Evolutionary conservation across 768 basidiomycete genomes (phyloP).

Genomic region (Boletales sp.): DNA sequence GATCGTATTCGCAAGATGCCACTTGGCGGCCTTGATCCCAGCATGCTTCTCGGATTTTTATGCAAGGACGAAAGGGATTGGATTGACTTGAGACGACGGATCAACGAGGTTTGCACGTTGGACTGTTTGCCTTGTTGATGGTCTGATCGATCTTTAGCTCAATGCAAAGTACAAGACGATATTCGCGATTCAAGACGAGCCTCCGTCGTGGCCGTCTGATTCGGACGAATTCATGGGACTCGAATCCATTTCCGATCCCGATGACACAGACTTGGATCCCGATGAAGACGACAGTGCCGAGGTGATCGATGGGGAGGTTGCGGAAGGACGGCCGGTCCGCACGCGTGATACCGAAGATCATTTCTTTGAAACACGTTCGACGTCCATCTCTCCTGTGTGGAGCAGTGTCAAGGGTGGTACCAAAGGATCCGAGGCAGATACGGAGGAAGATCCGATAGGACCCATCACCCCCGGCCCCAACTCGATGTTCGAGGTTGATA

Average conservation of each 20-base stretch:
- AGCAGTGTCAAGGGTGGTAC: constrained; percentile 34
- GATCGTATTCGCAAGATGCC: constrained; percentile 97
- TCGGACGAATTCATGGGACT: constrained; percentile 72
- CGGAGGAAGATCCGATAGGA: constrained; percentile 68
- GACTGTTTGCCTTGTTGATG: not conserved
- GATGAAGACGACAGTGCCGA: constrained; percentile 46
- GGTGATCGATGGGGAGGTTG: constrained; percentile 22
- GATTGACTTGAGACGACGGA: constrained; percentile 71
- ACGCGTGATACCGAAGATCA: constrained; percentile 40
- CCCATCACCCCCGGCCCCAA: constrained; percentile 67
- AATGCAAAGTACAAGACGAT: constrained; percentile 61
- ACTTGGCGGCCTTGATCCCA: constrained; percentile 85
- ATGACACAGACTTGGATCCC: constrained; percentile 61
- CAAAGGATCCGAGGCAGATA: constrained; percentile 57
- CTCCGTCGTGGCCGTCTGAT: constrained; percentile 76
- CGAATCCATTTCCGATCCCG: constrained; percentile 78
- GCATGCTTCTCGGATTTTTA: constrained; percentile 94
- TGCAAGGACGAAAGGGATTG: constrained; percentile 82
- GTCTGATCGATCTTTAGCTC: constrained; percentile 12
- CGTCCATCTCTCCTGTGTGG: constrained; percentile 40
- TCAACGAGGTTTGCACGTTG: constrained; percentile 58
- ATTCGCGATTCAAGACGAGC: constrained; percentile 85
- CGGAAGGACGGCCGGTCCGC: constrained; percentile 27
- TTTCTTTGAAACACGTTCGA: constrained; percentile 53
- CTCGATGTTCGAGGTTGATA: constrained; percentile 24